These are phyloP conservation scores for Bremia lactucae DNA, from an alignment of 352 stramenopile genomes.

Conservation along the genomic window DNA sequence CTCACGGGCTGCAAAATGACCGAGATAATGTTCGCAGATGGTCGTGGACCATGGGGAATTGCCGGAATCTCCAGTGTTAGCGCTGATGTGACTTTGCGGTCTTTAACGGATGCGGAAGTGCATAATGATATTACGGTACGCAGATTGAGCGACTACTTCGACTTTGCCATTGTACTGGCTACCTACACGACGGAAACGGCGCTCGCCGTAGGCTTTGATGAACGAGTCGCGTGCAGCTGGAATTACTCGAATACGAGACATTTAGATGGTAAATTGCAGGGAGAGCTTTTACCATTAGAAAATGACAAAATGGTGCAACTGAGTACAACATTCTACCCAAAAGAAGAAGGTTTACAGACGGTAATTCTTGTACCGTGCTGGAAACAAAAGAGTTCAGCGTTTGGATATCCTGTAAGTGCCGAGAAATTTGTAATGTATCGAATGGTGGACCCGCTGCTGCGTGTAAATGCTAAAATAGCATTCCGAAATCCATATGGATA, in stretches of 20 bases:
- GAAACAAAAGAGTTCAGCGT: conserved; percentile 74
- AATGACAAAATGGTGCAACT: conserved; percentile 32
- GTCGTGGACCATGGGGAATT: conserved; percentile 36
- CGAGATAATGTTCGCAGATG: conserved; percentile 75
- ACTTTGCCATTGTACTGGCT: conserved; percentile 58
- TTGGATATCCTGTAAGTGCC: conserved; percentile 67
- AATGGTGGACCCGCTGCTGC: conserved; percentile 59
- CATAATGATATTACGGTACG: conserved; percentile 58
- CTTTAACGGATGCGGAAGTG: conserved; percentile 43
- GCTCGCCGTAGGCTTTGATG: conserved; percentile 30
- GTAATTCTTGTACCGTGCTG: conserved; percentile 65
- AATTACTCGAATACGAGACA: conserved; percentile 51
- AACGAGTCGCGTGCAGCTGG: conserved; percentile 40
- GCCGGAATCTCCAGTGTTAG: conserved; percentile 35
- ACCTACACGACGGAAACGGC: conserved; percentile 46
- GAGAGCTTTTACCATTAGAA: conserved; percentile 40
- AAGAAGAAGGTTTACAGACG: conserved; percentile 42
- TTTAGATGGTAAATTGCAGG: conserved; percentile 32
- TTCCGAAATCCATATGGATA: conserved; percentile 82
- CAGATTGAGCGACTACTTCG: conserved; percentile 65
- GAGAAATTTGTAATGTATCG: conserved; percentile 60
- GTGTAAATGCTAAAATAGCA: conserved; percentile 44
- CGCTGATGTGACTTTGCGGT: conserved; percentile 37
- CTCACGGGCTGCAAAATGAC: conserved; percentile 51
- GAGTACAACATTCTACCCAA: conserved; percentile 39